Evolutionary conservation across 2,329 filamentous ascomycete species (phyloP).

Genomic region (Plectosphaerella plurivora): DNA sequence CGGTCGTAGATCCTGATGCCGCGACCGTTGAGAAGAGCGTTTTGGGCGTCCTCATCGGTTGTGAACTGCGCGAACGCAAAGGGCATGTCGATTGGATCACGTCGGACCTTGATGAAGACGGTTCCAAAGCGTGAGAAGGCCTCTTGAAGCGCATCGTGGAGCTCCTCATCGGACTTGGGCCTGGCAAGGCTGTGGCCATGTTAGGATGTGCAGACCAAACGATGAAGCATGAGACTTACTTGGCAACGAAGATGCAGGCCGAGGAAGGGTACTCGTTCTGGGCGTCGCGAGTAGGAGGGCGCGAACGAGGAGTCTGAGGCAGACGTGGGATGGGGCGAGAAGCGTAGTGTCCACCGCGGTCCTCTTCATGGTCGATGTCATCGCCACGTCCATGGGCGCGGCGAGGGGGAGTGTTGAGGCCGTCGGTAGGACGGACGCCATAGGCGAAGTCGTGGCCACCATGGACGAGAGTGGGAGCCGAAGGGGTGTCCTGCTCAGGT

Average conservation of each 20-base stretch:
- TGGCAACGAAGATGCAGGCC: conserved; percentile 61
- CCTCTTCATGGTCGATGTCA: too few species aligned
- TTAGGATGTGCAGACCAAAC: conserved; percentile 10
- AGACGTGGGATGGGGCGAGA: too few species aligned
- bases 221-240: conserved; percentile 42
- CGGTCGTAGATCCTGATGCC: conserved; percentile 49
- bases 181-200: conserved; percentile 42
- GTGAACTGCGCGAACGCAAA: conserved; percentile 62
- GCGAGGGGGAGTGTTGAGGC: too few species aligned
- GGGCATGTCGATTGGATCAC: conserved; percentile 53
- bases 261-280: conserved; percentile 48
- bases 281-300: conserved; percentile 28
- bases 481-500: too few species aligned
- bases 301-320: too few species aligned
- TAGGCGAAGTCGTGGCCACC: too few species aligned
- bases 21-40: conserved; percentile 41
- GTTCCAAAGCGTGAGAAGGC: conserved; percentile 50
- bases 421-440: too few species aligned
- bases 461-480: too few species aligned
- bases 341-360: too few species aligned
- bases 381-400: too few species aligned
- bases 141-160: conserved; percentile 47
- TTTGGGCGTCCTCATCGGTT: conserved; percentile 42
- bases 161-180: conserved; percentile 20
- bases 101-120: conserved; percentile 60